Percentiles rank a stretch among this genome's conserved stretches.
phyloP scores from a whole-genome alignment of 2,329 filamentous ascomycete species.

The Fusarium coicis region DNA sequence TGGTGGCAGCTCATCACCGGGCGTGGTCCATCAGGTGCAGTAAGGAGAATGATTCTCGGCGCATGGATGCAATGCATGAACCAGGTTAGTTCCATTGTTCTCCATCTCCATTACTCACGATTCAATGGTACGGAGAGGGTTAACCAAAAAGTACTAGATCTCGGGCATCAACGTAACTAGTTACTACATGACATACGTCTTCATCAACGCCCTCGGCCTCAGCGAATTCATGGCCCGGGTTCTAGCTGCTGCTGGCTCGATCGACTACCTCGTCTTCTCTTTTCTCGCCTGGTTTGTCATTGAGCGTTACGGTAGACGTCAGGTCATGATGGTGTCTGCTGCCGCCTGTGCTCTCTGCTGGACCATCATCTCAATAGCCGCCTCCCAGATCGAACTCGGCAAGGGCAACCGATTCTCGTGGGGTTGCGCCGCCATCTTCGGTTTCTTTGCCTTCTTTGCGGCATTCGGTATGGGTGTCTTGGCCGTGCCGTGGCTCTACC shows the following conservation, averaged over 20 bases:
- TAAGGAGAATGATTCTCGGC: not conserved
- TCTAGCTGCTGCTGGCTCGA: not conserved
- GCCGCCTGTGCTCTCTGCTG: not conserved
- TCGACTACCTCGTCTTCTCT: not conserved
- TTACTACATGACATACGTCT: not conserved
- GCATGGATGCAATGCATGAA: not conserved
- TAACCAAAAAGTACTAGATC: not conserved
- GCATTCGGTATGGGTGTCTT: not conserved
- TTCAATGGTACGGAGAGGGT: not conserved
- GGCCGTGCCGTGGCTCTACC: not conserved
- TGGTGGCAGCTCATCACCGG: not conserved
- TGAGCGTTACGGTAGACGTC: not conserved
- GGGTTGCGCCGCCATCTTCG: not conserved
- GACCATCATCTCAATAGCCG: not conserved
- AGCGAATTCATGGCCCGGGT: not conserved
- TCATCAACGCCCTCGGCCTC: not conserved
- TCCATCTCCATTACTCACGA: fast-evolving
- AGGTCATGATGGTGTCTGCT: not conserved
- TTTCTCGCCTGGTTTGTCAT: not conserved
- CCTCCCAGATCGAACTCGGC: not conserved
- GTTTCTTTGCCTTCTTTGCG: not conserved
- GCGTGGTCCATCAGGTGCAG: not conserved
- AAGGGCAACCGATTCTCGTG: not conserved
- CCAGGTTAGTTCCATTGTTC: not conserved
- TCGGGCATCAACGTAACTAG: not conserved